A percentile compares a stretch with the other conserved stretches of the same genome.
Evolutionary conservation across 2,329 filamentous ascomycete species (phyloP).

Genomic region (Coniochaeta prunicola): DNA sequence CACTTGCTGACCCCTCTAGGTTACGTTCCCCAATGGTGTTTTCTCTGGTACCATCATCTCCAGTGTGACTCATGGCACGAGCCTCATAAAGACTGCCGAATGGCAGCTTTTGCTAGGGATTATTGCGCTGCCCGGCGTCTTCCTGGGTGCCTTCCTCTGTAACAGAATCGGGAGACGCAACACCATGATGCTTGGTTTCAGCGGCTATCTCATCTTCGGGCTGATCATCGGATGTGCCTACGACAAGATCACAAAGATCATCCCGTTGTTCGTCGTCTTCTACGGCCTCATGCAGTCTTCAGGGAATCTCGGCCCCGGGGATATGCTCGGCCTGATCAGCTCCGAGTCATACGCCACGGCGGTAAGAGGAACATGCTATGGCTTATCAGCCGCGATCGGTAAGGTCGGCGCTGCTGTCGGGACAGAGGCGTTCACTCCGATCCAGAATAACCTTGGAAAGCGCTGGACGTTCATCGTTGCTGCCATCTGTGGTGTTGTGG

Average conservation of each 20-base stretch:
- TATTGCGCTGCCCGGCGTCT: conserved; percentile 17
- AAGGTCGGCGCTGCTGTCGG: conserved; percentile 44
- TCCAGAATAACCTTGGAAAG: background rate
- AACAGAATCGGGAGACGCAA: conserved; percentile 17
- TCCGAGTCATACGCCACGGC: conserved; percentile 43
- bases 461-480: background rate
- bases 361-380: conserved; percentile 41
- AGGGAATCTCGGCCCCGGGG: conserved; percentile 38
- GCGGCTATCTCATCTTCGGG: conserved; percentile 27
- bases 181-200: conserved; percentile 15
- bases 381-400: conserved; percentile 40
- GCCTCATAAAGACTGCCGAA: background rate
- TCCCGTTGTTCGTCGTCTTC: conserved; percentile 42
- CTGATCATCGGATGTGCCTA: conserved; percentile 42
- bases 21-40: background rate
- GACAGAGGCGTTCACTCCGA: conserved; percentile 17
- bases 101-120: conserved; percentile 14
- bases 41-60: background rate
- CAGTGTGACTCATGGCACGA: background rate
- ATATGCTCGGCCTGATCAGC: conserved; percentile 39
- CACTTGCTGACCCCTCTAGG: conserved; percentile 12
- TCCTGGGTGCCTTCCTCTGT: conserved; percentile 14
- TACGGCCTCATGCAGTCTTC: conserved; percentile 43
- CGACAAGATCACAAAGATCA: conserved; percentile 33
- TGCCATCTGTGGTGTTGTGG: background rate